Percentiles rank a stretch among this genome's conserved stretches.
These are phyloP conservation scores for Coffea canephora DNA, from an alignment of 257 asterid genomes.

Conservation along the genomic window DNA sequence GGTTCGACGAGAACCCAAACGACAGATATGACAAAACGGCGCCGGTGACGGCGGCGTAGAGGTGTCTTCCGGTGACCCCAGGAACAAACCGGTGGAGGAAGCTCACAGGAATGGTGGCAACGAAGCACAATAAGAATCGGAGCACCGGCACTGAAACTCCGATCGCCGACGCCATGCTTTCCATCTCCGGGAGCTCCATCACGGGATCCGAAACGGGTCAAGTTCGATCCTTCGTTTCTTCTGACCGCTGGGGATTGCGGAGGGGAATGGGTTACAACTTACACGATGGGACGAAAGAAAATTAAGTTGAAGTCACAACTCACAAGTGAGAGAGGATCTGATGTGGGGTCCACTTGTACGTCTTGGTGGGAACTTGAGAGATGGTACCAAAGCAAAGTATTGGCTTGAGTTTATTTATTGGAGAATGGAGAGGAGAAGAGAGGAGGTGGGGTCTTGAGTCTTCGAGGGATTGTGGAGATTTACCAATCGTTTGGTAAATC, in stretches of 20 bases:
- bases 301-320: neutral
- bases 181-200: conserved; percentile 88
- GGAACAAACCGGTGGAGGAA: conserved; percentile 83
- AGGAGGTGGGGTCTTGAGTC: no score
- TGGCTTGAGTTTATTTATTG: no score
- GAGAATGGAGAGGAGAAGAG: no score
- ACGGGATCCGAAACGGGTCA: conserved; percentile 8
- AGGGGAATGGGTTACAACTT: neutral
- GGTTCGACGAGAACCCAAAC: conserved; percentile 87
- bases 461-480: no score
- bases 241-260: neutral
- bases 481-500: neutral
- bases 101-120: conserved; percentile 85
- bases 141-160: conserved; percentile 93
- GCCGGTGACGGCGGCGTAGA: conserved; percentile 80
- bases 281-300: neutral
- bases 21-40: conserved; percentile 70
- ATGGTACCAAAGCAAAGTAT: neutral
- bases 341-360: neutral
- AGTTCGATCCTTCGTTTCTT: neutral
- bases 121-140: conserved; percentile 77
- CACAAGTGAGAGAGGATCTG: neutral
- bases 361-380: neutral
- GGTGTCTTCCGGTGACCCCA: conserved; percentile 66
- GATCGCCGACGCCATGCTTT: conserved; percentile 74